Evolutionary conservation across 345 rosid genomes (phyloP), one percentile per base, ranked within the genome.

Genomic region (Moricandia moricandioides): DNA sequence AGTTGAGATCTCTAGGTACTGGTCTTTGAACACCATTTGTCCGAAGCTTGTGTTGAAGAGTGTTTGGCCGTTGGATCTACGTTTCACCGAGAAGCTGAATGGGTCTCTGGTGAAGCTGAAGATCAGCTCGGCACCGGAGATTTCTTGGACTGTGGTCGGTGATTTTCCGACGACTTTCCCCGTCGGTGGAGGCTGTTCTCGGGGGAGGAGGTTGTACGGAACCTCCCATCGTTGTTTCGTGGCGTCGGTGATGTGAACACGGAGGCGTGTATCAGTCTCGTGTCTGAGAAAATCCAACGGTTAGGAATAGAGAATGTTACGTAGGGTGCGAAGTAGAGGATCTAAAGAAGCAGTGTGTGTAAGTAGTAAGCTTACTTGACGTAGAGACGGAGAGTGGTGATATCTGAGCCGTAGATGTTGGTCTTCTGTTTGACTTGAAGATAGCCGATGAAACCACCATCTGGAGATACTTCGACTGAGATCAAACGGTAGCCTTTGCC

Each of bases 1-100:
- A 24, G 99, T 96, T 12, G 99, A 96, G 29, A 96, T 83, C 86
- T 96, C 99, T 6, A 96, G 79, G 88, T 96, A 96, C 59, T 96
- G 99, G 71, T 96, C 99, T 67, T 96, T 96, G 77, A 96, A 92
- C 26, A 92, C 98, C 80, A 96, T 63, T 62, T 78, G 74, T 7
- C 92, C 86, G 65, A 81, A 89, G 82, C 88, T 85, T 3, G 98
- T 76, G 80, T 92, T 83, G 88, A 92, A 96, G 69, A 96, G 93
- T 51, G 86, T 85, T 70, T 92, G 69, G 24, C 96, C 94, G 62
- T 83, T 87, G 52, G 97, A 85, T 82, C 80, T 88, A 49, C 99
- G 85, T 79, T 84, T 87, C 43, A 96, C 99, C 2, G 96, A 89
- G 82, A 96, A 96, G 69, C 79, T 80, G 82, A 96, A 96, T 2